Conservation (phyloP, 441 rosid genomes). For the Biscutella laevigata region DNA sequence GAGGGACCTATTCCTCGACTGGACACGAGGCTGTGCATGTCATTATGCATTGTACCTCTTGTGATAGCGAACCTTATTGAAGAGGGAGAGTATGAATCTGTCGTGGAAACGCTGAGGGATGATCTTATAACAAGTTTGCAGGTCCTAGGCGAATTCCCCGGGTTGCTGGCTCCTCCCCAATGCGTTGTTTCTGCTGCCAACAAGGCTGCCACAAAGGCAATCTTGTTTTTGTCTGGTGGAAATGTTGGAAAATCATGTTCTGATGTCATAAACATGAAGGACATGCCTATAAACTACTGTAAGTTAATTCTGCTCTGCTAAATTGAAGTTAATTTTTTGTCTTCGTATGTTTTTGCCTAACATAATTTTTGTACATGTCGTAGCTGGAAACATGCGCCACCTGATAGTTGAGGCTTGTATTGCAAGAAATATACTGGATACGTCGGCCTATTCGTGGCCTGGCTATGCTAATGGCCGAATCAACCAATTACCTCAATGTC, state of each 20-base stretch:
- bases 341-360: slow-evolving; percentile 7
- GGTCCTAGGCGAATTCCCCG: slow-evolving; percentile 58
- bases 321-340: not conserved
- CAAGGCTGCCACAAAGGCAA: slow-evolving; percentile 64
- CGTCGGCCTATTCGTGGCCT: slow-evolving; percentile 63
- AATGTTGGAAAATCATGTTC: slow-evolving; percentile 44
- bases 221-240: slow-evolving; percentile 57
- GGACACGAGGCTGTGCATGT: slow-evolving; percentile 66
- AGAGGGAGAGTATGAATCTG: slow-evolving; percentile 36
- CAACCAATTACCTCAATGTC: slow-evolving; percentile 43
- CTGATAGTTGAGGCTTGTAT: slow-evolving; percentile 77
- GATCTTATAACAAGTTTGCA: slow-evolving; percentile 63
- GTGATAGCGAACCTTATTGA: slow-evolving; percentile 58
- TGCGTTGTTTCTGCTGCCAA: slow-evolving; percentile 63
- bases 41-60: slow-evolving; percentile 54
- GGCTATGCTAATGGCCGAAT: slow-evolving; percentile 63
- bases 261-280: slow-evolving; percentile 54
- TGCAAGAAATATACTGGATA: slow-evolving; percentile 59
- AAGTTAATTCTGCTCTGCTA: slow-evolving; percentile 25
- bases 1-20: slow-evolving; percentile 70
- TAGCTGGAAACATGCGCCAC: slow-evolving; percentile 85
- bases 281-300: slow-evolving; percentile 58
- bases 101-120: slow-evolving; percentile 36
- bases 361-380: slow-evolving; percentile 19
- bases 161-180: slow-evolving; percentile 60